A percentile compares a stretch with the other conserved stretches of the same genome.
Conservation (phyloP, 371 early-diverging fungal species). For the Mortierella sp. region DNA sequence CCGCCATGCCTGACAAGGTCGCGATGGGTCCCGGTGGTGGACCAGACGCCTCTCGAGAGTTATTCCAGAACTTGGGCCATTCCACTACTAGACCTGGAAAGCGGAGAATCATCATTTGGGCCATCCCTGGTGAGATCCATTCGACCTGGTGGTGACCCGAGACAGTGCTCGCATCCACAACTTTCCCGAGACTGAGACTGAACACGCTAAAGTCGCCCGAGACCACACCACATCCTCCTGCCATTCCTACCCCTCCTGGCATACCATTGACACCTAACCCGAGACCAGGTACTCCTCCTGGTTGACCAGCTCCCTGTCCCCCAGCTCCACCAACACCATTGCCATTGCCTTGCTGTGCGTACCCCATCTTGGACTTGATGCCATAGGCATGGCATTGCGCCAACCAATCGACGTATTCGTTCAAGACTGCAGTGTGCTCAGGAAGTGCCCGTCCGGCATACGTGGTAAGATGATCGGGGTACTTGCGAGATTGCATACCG, state of each 20-base stretch:
- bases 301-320: constrained; percentile 18
- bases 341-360: background rate
- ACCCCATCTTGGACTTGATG: constrained; percentile 31
- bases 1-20: constrained; percentile 33
- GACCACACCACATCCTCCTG: constrained; percentile 12
- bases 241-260: background rate
- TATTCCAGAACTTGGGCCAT: constrained; percentile 60
- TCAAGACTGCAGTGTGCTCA: constrained; percentile 43
- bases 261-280: constrained; percentile 27
- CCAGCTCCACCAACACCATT: constrained; percentile 19
- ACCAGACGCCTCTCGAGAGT: constrained; percentile 43
- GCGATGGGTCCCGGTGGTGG: constrained; percentile 55
- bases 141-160: constrained; percentile 40
- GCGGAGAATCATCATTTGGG: constrained; percentile 57
- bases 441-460: constrained; percentile 48
- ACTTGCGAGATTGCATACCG: constrained; percentile 29
- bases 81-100: constrained; percentile 55
- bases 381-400: constrained; percentile 52
- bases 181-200: constrained; percentile 41
- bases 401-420: constrained; percentile 57
- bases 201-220: constrained; percentile 44
- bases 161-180: constrained; percentile 40
- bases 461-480: constrained; percentile 42
- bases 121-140: constrained; percentile 56
- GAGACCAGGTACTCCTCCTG: constrained; percentile 50